phyloP scores from a whole-genome alignment of 192 early-diverging fungal genomes.

The Podila minutissima region DNA sequence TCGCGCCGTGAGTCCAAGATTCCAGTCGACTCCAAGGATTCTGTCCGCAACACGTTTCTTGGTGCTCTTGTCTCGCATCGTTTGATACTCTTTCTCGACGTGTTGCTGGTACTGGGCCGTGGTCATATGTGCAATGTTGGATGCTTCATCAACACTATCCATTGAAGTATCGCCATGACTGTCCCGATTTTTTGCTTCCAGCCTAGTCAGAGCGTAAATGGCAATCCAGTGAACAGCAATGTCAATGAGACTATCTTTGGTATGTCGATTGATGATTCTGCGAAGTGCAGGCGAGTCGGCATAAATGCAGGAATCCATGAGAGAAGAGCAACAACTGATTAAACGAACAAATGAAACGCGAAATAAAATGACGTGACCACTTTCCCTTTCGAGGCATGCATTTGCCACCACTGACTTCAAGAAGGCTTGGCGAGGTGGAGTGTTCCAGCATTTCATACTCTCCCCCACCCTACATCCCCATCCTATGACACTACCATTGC shows the following conservation, averaged over 20 bases:
- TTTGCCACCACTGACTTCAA: too few relatives aligned
- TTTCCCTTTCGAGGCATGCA: too few relatives aligned
- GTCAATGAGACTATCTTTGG: slow-evolving; percentile 49
- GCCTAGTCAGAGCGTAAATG: slow-evolving; percentile 18
- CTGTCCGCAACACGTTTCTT: slow-evolving; percentile 29
- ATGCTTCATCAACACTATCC: slow-evolving; percentile 3
- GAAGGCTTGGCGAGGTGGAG: too few relatives aligned
- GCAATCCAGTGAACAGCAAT: slow-evolving; percentile 43
- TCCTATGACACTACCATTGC: slow-evolving; percentile 4
- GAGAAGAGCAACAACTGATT: too few relatives aligned
- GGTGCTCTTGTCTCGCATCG: slow-evolving; percentile 14
- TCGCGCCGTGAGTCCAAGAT: slow-evolving; percentile 27
- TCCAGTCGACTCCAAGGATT: slow-evolving; percentile 34
- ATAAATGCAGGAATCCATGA: slow-evolving; percentile 15
- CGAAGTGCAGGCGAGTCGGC: slow-evolving; percentile 43
- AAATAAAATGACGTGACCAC: too few relatives aligned
- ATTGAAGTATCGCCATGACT: slow-evolving; percentile 11
- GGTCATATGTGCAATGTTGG: neutral
- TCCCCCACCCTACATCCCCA: too few relatives aligned
- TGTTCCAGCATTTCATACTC: too few relatives aligned
- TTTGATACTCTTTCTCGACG: slow-evolving; percentile 10
- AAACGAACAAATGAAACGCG: neutral
- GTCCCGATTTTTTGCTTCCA: slow-evolving; percentile 11
- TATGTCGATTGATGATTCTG: slow-evolving; percentile 47
- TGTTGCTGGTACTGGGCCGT: slow-evolving; percentile 8